Percentiles rank a stretch among this genome's conserved stretches.
phyloP scores from a whole-genome alignment of 768 basidiomycete genomes.

The Tulasnella sp. region DNA sequence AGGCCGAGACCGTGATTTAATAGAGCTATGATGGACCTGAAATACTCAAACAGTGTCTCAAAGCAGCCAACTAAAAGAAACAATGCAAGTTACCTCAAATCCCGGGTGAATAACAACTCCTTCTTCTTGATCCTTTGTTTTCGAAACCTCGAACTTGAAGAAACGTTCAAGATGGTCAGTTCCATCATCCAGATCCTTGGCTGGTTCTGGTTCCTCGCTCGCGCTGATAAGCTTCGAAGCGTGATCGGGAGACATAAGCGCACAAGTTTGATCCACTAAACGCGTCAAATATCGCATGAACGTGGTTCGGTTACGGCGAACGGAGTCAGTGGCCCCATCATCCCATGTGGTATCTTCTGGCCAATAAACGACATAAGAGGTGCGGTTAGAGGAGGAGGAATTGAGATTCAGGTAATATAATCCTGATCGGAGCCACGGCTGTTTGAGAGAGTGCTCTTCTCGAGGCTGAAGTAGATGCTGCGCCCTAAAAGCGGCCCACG shows the following conservation, averaged over 20 bases:
- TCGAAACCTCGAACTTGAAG: not conserved
- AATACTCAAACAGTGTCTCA: no score
- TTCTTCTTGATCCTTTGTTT: constrained; percentile 8
- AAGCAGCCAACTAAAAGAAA: no score
- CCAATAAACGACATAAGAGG: constrained; percentile 42
- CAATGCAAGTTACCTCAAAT: not conserved
- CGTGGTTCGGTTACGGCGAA: constrained; percentile 40
- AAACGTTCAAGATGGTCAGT: constrained; percentile 9
- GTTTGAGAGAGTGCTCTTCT: no score
- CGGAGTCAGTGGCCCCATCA: constrained; percentile 33
- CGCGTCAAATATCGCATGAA: constrained; percentile 56
- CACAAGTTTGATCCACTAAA: constrained; percentile 42
- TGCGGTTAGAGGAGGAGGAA: not conserved
- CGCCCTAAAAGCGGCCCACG: no score
- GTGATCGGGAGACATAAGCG: constrained; percentile 39
- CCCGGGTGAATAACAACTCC: not conserved
- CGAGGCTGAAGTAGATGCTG: no score
- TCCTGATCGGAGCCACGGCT: constrained; percentile 1
- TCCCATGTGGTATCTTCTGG: constrained; percentile 38
- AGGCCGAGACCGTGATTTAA: no score
- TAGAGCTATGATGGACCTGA: no score
- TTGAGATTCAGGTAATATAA: not conserved
- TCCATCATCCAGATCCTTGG: constrained; percentile 10
- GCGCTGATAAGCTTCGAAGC: constrained; percentile 35
- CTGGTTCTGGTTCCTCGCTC: constrained; percentile 20